Conservation (phyloP, 257 asterid genomes). For the Phtheirospermum japonicum region DNA sequence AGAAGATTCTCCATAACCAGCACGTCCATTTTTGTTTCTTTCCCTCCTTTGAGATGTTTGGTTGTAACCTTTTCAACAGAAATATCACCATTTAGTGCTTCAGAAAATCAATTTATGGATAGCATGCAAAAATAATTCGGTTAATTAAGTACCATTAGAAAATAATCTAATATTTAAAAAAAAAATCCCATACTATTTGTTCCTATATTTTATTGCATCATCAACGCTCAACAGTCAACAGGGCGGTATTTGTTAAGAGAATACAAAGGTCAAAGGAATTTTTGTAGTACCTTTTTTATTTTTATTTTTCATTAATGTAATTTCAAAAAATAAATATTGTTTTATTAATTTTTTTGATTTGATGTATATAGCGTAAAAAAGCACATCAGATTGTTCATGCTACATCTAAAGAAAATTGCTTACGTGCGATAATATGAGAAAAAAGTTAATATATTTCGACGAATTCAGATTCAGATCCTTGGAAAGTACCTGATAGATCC, state of each 20-base stretch:
- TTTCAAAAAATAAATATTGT: too few species aligned
- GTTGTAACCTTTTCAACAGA: constrained; percentile 57
- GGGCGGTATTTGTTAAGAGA: background rate
- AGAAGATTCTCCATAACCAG: constrained; percentile 96
- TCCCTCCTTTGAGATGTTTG: constrained; percentile 85
- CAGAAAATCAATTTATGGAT: background rate
- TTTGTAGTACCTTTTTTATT: background rate
- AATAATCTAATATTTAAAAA: too few species aligned
- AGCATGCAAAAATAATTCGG: background rate
- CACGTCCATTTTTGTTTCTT: constrained; percentile 88
- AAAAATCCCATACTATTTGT: too few species aligned
- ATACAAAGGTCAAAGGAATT: background rate
- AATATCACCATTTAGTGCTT: background rate
- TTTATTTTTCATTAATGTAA: too few species aligned
- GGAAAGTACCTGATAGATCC: constrained; percentile 86
- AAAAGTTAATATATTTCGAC: constrained; percentile 5
- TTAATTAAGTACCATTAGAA: too few species aligned
- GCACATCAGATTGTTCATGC: background rate
- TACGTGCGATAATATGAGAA: constrained; percentile 3
- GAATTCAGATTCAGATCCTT: constrained; percentile 8
- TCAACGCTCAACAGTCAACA: too few species aligned
- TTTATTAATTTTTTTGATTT: too few species aligned
- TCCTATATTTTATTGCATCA: too few species aligned
- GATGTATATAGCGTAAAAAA: background rate
- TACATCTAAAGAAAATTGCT: background rate